A percentile compares a stretch with the other conserved stretches of the same genome.
These are phyloP conservation scores for Paecilomyces sp. DNA, from an alignment of 2,329 filamentous ascomycete genomes.

Conservation along the genomic window DNA sequence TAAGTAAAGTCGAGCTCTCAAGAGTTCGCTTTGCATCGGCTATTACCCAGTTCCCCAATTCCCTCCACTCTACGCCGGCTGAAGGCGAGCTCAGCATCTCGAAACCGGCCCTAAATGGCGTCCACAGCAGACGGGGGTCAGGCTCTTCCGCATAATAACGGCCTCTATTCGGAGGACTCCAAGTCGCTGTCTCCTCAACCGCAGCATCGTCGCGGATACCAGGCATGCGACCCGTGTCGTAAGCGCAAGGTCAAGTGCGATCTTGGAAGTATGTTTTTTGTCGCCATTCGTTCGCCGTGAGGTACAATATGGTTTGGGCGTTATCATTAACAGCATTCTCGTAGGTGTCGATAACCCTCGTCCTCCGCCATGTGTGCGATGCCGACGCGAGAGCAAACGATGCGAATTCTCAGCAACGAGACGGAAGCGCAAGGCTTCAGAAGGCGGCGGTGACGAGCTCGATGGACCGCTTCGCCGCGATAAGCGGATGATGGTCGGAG, in stretches of 20 bases:
- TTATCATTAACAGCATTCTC: constrained; percentile 8
- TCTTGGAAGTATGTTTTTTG: constrained; percentile 33
- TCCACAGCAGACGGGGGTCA: background rate
- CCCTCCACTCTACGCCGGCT: constrained; percentile 11
- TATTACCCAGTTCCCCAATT: constrained; percentile 11
- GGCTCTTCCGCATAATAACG: constrained; percentile 4
- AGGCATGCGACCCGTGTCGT: constrained; percentile 43
- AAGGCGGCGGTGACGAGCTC: constrained; percentile 37
- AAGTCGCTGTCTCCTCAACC: constrained; percentile 26
- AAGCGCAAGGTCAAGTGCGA: constrained; percentile 45
- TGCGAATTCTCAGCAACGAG: constrained; percentile 95
- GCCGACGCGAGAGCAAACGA: constrained; percentile 88
- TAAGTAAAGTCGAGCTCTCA: background rate
- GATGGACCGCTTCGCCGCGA: constrained; percentile 36
- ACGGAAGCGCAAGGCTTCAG: constrained; percentile 74
- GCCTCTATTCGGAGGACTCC: constrained; percentile 12
- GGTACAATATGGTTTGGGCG: background rate
- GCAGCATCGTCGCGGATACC: constrained; percentile 41
- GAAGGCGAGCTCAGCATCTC: constrained; percentile 2
- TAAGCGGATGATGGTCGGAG: constrained; percentile 47
- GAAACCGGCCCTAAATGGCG: constrained; percentile 1
- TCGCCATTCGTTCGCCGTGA: too few species aligned
- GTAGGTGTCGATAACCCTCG: constrained; percentile 77
- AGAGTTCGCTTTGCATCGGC: constrained; percentile 33
- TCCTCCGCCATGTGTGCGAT: constrained; percentile 89